A percentile compares a stretch with the other conserved stretches of the same genome.
These are phyloP conservation scores for Nemania diffusa DNA, from an alignment of 2,329 filamentous ascomycete genomes.

Conservation along the genomic window DNA sequence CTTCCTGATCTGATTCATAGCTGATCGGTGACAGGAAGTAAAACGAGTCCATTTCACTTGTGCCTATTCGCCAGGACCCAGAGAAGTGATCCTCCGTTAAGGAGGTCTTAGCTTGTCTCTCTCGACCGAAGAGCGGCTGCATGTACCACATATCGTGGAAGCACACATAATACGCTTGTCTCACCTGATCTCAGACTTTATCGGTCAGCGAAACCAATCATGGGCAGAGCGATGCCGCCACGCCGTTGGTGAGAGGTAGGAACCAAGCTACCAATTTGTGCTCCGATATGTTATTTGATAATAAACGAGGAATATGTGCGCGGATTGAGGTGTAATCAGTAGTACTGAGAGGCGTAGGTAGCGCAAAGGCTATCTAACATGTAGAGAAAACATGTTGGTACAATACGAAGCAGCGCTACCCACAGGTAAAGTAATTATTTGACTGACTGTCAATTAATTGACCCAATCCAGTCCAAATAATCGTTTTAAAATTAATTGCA, in stretches of 20 bases:
- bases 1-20: too few species aligned
- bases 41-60: constrained; percentile 11
- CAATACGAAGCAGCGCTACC: background rate
- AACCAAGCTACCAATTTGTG: constrained; percentile 1
- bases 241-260: constrained; percentile 27
- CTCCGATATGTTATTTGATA: constrained; percentile 24
- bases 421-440: too few species aligned
- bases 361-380: background rate
- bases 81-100: background rate
- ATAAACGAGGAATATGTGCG: constrained; percentile 20
- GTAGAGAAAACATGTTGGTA: background rate
- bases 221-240: constrained; percentile 15
- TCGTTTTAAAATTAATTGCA: too few species aligned
- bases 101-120: constrained; percentile 21
- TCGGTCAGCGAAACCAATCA: constrained; percentile 18
- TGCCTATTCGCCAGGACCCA: background rate
- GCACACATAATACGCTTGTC: constrained; percentile 25
- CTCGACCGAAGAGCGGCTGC: constrained; percentile 15
- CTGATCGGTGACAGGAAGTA: constrained; percentile 6
- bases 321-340: background rate
- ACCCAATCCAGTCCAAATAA: too few species aligned
- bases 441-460: too few species aligned
- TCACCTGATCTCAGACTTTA: constrained; percentile 31
- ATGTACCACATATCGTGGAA: constrained; percentile 1
- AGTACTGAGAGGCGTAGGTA: background rate